Percentiles rank a stretch among this genome's conserved stretches.
These are phyloP conservation scores for Wickerhamiella sorbophila DNA, from an alignment of 805 yeast species.

Conservation along the genomic window DNA sequence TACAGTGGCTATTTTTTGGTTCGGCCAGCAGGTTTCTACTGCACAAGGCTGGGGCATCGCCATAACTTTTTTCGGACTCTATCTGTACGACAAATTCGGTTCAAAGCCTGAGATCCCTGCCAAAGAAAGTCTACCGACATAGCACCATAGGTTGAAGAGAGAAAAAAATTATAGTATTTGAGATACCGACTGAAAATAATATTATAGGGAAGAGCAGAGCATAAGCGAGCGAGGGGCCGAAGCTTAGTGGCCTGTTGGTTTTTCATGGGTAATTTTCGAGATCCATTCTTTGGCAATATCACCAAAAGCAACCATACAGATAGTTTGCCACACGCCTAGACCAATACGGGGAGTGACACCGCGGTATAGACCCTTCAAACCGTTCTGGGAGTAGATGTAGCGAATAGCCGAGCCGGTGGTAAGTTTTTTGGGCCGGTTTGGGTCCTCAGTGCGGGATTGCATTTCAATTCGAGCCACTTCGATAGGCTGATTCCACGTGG, in stretches of 20 bases:
- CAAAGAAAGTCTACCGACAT: neutral
- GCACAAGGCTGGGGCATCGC: conserved; percentile 30
- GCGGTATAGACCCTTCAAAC: conserved; percentile 80
- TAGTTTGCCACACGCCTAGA: conserved; percentile 95
- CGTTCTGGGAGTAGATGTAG: conserved; percentile 72
- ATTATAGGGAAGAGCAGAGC: too few relatives aligned
- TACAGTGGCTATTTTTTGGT: conserved; percentile 56
- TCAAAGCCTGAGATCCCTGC: conserved; percentile 7
- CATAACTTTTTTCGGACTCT: conserved; percentile 29
- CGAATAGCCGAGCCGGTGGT: conserved; percentile 61
- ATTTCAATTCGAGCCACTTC: conserved; percentile 96
- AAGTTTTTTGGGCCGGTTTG: conserved; percentile 87
- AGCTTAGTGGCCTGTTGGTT: conserved; percentile 30
- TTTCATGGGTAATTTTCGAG: conserved; percentile 46
- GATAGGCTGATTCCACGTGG: conserved; percentile 98
- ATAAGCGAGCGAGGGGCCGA: too few relatives aligned
- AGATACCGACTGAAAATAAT: too few relatives aligned
- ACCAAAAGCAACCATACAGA: conserved; percentile 96
- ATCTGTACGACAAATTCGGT: conserved; percentile 31
- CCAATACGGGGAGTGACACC: conserved; percentile 97
- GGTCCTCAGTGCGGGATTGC: conserved; percentile 91
- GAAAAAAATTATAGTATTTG: neutral
- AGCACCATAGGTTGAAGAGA: too few relatives aligned
- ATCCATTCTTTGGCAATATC: conserved; percentile 74
- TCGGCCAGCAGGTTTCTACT: conserved; percentile 31